Conservation (phyloP, 805 yeast species). For the Starmera caribaea region DNA sequence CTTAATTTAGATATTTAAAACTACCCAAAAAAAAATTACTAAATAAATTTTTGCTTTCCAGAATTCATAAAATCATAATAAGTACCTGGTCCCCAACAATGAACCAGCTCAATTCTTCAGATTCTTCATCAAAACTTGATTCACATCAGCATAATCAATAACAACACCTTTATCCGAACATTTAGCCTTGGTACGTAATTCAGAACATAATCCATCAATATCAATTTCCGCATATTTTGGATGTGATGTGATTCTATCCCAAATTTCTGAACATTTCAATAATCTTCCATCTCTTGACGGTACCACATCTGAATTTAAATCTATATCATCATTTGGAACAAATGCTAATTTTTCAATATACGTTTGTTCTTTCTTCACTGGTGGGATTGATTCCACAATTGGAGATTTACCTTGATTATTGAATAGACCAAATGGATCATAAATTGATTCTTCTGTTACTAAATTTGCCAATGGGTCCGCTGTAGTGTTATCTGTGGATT, state of each 20-base stretch:
- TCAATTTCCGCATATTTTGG: slow-evolving; percentile 91
- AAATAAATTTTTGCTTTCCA: too few relatives aligned
- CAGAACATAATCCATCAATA: slow-evolving; percentile 87
- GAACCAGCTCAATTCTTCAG: background rate
- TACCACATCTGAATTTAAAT: slow-evolving; percentile 38
- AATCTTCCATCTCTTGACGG: slow-evolving; percentile 56
- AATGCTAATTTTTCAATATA: background rate
- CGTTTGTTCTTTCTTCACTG: background rate
- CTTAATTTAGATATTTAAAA: too few relatives aligned
- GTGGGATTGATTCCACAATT: slow-evolving; percentile 4
- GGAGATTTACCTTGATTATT: slow-evolving; percentile 5
- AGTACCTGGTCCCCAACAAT: too few relatives aligned
- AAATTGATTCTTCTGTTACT: slow-evolving; percentile 46
- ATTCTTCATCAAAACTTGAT: slow-evolving; percentile 30
- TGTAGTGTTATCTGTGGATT: slow-evolving; percentile 8
- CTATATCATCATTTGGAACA: slow-evolving; percentile 11
- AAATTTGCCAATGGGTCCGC: slow-evolving; percentile 32
- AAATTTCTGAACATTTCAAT: slow-evolving; percentile 79
- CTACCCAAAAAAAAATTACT: too few relatives aligned
- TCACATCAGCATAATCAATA: slow-evolving; percentile 71
- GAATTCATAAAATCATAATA: background rate
- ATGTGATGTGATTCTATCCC: slow-evolving; percentile 94
- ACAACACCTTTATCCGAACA: slow-evolving; percentile 93
- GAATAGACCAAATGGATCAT: slow-evolving; percentile 39
- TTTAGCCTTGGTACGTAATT: slow-evolving; percentile 85